Base-by-base conservation (phyloP, 306 rosid genomes). In the Cucurbita ficifolia region DNA sequence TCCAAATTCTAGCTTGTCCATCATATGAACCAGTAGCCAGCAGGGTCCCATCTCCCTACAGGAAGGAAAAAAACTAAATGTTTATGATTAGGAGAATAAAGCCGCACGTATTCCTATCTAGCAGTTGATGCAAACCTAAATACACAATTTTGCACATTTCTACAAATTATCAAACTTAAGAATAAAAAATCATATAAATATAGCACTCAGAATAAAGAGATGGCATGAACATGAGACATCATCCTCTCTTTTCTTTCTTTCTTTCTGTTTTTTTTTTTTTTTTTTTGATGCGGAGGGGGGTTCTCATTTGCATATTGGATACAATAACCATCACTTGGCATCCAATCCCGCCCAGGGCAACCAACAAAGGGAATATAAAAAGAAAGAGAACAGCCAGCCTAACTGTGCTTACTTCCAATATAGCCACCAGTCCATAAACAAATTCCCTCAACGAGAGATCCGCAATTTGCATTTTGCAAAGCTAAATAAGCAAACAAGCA, bases 1-100 rank as follows among this genome's bases (percentile, higher is more conserved):
- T 78, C 98, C 98, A 93, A 79, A 93, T 85, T 88, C 98, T 86
- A 79, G 98, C 98, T 77, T 93, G 97, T 74, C 98, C 98, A 75
- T 93, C 98, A 60, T 88, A 90, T 1, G 97, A 90, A 82, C 98
- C 98, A 35, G 98, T 93, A 70, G 98, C 98, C 75, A 93, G 97
- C 73, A 90, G 87, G 11, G 96, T 84, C 71, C 96, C 98, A 70
- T 93, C 97, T 61, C 87, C 94, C 97, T 93, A 83, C 72, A 49
- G 62, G 57, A 42, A 40, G 0, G 11, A 17, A 70, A 77, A 48
- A 61, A 16, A 10, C 21, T 65, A 73, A 0, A 71, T 39, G 5
- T 45, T 19, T 46, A 46, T 12, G 19, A 67, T 43, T 13, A 12
- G 11, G 53, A 49, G 38, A n/a, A 19, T 6, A 48, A 75, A 7